Base-by-base conservation (phyloP, 2,329 filamentous ascomycete species). In the Berkeleyomyces basicola region DNA sequence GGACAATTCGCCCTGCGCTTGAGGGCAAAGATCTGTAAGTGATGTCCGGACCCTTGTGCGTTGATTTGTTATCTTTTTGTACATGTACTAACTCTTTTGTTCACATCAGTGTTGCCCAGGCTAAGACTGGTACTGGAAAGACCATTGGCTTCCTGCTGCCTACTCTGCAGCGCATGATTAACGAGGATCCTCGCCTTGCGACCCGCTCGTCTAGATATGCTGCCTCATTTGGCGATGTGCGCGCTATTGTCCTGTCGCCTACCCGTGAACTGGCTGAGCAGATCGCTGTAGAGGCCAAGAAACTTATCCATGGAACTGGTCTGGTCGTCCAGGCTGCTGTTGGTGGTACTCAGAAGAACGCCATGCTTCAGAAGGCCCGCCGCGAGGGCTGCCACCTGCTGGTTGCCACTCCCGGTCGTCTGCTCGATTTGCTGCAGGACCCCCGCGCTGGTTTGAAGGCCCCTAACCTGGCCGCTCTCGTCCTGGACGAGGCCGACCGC, bases 121-220 rank as follows among this genome's bases (percentile, higher is more conserved):
- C 93, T 65, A 96, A 89, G 75, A 99, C 93, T 7, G 93, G 93
- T 71, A 97, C 93, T 3, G 93, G 93, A 71, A 99, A 99, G 76
- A 99, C 93, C 0, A 76, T 97, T 63, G 93, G 89, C 43, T 99
- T 97, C 77, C 79, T 99, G 33, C 75, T 97, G 5, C 93, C 93
- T 59, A 78, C 90, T 6, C 76, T 97, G 61, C 89, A 96, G 72
- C 85, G 84, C 65, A 87, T 96, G 70, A 76, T 95, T 65, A 72
- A 74, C 23, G 74, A 78, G 65, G 82, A 89, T 66, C 82, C 84
- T 0, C 73, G 75, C 0, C 79, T 95, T 42, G 82, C 80, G 61
- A 71, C 76, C 44, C 76, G 71, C 65, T 67, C 68, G 7, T 70
- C 73, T 58, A 68, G 68, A 14, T 68, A 69, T n/a, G 64, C 63